These are phyloP conservation scores for Candolleomyces eurysporus DNA, from an alignment of 768 basidiomycete species.

Conservation along the genomic window DNA sequence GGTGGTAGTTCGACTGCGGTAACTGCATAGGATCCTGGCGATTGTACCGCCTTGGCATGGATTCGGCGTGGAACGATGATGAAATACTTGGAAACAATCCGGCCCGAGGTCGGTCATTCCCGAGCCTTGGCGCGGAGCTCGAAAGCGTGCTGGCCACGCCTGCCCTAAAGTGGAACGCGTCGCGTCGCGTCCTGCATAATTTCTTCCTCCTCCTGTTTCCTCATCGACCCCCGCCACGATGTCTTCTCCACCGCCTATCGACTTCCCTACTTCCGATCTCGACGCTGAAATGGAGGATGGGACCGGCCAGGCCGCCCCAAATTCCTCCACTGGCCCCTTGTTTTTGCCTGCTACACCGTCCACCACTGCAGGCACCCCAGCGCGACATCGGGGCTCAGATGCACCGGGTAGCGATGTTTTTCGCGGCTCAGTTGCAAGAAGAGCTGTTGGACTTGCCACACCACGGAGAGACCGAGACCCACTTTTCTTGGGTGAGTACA, in stretches of 20 bases:
- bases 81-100: too few relatives aligned
- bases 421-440: slow-evolving; percentile 44
- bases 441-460: slow-evolving; percentile 55
- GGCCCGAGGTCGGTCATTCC: too few relatives aligned
- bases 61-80: too few relatives aligned
- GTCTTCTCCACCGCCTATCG: slow-evolving; percentile 64
- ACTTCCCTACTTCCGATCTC: slow-evolving; percentile 63
- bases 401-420: slow-evolving; percentile 48
- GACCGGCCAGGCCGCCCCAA: slow-evolving; percentile 24
- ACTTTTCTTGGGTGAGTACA: slow-evolving; percentile 46
- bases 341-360: slow-evolving; percentile 58
- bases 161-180: slow-evolving; percentile 38
- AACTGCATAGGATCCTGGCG: neutral
- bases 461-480: slow-evolving; percentile 46
- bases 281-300: slow-evolving; percentile 53
- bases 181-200: slow-evolving; percentile 43
- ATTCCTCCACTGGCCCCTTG: slow-evolving; percentile 43
- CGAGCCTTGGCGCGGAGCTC: neutral
- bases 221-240: slow-evolving; percentile 29
- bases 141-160: neutral
- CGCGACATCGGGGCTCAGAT: slow-evolving; percentile 33
- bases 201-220: slow-evolving; percentile 14
- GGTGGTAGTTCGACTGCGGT: neutral
- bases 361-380: slow-evolving; percentile 44
- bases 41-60: neutral